Evolutionary conservation across 176 grass and related monocot species (phyloP).

Genomic region (Chrysopogon serrulatus): DNA sequence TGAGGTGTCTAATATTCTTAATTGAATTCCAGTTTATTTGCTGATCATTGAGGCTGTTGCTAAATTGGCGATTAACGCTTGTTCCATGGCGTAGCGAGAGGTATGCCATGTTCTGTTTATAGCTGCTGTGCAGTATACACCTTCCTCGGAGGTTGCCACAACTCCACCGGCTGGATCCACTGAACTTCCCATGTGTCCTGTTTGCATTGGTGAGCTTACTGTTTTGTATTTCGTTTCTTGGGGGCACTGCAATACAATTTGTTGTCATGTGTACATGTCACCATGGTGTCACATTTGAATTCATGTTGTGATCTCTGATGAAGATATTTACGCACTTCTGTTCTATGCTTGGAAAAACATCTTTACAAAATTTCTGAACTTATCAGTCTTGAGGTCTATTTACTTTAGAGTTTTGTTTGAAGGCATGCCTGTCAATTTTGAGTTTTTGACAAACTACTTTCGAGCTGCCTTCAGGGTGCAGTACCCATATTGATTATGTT

Average conservation of each 20-base stretch:
- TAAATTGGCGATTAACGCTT: not conserved
- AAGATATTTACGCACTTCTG: not conserved
- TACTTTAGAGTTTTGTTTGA: no score
- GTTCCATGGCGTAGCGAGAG: constrained; percentile 56
- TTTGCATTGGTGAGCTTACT: constrained; percentile 75
- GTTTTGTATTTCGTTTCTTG: not conserved
- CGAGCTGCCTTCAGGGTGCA: not conserved
- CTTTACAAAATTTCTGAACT: not conserved
- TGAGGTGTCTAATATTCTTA: constrained; percentile 38
- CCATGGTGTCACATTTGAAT: not conserved
- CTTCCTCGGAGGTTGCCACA: constrained; percentile 45
- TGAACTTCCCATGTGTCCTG: constrained; percentile 81
- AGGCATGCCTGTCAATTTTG: not conserved
- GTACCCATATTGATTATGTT: no score
- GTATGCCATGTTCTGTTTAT: constrained; percentile 89
- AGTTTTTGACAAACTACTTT: not conserved
- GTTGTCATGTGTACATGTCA: not conserved
- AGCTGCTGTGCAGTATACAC: constrained; percentile 61
- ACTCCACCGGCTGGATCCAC: constrained; percentile 68
- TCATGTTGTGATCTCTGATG: not conserved
- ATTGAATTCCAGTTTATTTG: constrained; percentile 1
- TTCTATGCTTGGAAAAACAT: not conserved
- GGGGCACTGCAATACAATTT: not conserved
- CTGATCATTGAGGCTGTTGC: not conserved
- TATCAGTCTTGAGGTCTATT: not conserved